phyloP scores from a whole-genome alignment of 164 flowering plant species.

The Magnolia changhungtana region DNA sequence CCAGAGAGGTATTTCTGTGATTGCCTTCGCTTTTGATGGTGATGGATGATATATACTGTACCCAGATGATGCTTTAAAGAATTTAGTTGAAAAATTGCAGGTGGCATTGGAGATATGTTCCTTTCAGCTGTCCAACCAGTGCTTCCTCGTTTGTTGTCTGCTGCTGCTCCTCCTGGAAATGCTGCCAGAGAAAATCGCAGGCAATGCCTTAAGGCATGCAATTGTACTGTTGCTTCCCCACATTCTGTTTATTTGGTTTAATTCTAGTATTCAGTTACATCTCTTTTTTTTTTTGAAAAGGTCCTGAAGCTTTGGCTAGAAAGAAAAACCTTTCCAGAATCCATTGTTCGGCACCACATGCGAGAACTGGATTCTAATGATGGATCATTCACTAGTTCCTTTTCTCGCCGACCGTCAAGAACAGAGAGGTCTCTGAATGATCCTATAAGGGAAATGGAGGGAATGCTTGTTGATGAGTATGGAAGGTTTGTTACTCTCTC shows the following conservation, averaged over 20 bases:
- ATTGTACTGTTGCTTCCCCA: conserved; percentile 1
- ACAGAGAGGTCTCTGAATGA: conserved; percentile 85
- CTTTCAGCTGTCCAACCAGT: conserved; percentile 66
- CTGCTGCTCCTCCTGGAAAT: conserved; percentile 94
- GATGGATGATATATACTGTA: background rate
- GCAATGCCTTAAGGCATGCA: conserved; percentile 85
- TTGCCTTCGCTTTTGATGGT: background rate
- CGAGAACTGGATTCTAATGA: conserved; percentile 63
- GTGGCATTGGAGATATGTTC: conserved; percentile 61
- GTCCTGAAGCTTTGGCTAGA: conserved; percentile 94
- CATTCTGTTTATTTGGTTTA: background rate
- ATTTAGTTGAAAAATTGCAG: conserved; percentile 35
- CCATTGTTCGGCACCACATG: conserved; percentile 69
- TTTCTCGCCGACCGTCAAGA: conserved; percentile 59
- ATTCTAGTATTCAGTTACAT: conserved; percentile 1
- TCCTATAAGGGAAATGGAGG: conserved; percentile 93
- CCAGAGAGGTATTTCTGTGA: conserved; percentile 60
- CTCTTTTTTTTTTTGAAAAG: conserved; percentile 28
- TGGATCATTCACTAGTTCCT: conserved; percentile 44
- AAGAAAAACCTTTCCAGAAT: conserved; percentile 74
- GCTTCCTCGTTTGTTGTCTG: conserved; percentile 72
- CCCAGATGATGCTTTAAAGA: background rate
- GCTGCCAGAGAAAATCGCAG: conserved; percentile 77
- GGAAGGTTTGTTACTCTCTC: conserved; percentile 60
- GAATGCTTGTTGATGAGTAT: conserved; percentile 95